Percentiles rank a stretch among this genome's conserved stretches.
Evolutionary conservation across 2,329 filamentous ascomycete species (phyloP).

Genomic region (Alternaria dauci): DNA sequence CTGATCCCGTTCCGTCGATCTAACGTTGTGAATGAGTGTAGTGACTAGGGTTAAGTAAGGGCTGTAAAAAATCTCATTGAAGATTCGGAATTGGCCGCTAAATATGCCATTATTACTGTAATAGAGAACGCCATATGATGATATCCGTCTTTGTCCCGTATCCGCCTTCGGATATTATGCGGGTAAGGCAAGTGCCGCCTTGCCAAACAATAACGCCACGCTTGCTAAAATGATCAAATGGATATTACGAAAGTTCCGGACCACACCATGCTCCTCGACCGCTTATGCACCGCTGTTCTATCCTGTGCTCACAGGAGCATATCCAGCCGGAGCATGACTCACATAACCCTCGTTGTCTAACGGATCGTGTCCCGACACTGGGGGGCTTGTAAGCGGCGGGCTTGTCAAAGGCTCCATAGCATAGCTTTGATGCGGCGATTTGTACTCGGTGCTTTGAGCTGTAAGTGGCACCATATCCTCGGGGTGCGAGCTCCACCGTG

Average conservation of each 20-base stretch:
- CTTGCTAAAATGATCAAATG: slow-evolving; percentile 1
- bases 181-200: not conserved
- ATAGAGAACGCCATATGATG: not conserved
- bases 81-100: not conserved
- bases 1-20: not conserved
- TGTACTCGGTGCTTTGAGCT: slow-evolving; percentile 28
- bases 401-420: slow-evolving; percentile 30
- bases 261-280: not conserved
- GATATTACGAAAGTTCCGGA: not conserved
- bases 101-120: slow-evolving; percentile 3
- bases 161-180: not conserved
- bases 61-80: slow-evolving; percentile 2
- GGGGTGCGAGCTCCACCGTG: slow-evolving; percentile 14
- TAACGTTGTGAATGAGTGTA: not conserved
- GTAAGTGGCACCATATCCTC: slow-evolving; percentile 15
- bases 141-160: slow-evolving; percentile 1
- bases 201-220: slow-evolving; percentile 1
- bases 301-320: slow-evolving; percentile 22
- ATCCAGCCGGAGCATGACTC: slow-evolving; percentile 15
- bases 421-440: slow-evolving; percentile 21
- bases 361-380: slow-evolving; percentile 12
- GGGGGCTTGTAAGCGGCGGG: slow-evolving; percentile 25
- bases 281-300: slow-evolving; percentile 27
- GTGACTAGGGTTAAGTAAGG: slow-evolving; percentile 9
- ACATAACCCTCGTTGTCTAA: slow-evolving; percentile 5